Evolutionary conservation across 2,329 filamentous ascomycete species (phyloP), one percentile per base, ranked within the genome.

Genomic region (Talaromyces sp.): DNA sequence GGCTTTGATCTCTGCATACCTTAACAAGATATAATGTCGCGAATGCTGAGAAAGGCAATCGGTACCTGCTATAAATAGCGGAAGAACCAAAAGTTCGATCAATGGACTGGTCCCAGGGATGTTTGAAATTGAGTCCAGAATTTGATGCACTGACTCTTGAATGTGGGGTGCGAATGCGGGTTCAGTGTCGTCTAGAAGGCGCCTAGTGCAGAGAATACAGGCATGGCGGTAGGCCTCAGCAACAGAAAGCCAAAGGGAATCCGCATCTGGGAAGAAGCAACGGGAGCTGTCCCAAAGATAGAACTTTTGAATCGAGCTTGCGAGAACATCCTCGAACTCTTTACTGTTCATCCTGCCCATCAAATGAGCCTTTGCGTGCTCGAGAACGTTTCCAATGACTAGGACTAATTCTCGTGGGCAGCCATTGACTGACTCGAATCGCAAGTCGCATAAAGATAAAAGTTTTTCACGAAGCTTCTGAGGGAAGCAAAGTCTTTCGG

Each of bases 361-460:
- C 46, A 55, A 40, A 63, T 66, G 55, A 7, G 60, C 57, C 33
- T 69, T 69, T 16, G 65, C 58, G 36, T 61, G 58, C n/a, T 69
- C 65, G 32, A 69, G 41, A 2, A 62, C 60, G 4, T 57, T 50
- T 16, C 65, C 66, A 27, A 68, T 66, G 7, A 69, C 58, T 7
- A 69, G 47, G 11, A 68, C 66, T n/a, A 69, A 49, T 3, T 67
- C 66, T 22, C 65, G 56, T 1, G 65, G 67, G 29, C 65, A 68
- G 8, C 66, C 67, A 29, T 69, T 69, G 7, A 69, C 66, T 29
- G 59, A 54, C 46, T 69, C 67, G 13, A 69, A 69, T 32, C 54
- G 60, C 8, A 60, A 39, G 33, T 66, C 60, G 22, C 63, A 60
- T 9, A 64, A 47, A 30, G 50, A 63, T 11, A 65, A 51, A 1